Evolutionary conservation across 1,284 basidiomycete species (phyloP).

Genomic region (Cutaneotrichosporon curvatum): DNA sequence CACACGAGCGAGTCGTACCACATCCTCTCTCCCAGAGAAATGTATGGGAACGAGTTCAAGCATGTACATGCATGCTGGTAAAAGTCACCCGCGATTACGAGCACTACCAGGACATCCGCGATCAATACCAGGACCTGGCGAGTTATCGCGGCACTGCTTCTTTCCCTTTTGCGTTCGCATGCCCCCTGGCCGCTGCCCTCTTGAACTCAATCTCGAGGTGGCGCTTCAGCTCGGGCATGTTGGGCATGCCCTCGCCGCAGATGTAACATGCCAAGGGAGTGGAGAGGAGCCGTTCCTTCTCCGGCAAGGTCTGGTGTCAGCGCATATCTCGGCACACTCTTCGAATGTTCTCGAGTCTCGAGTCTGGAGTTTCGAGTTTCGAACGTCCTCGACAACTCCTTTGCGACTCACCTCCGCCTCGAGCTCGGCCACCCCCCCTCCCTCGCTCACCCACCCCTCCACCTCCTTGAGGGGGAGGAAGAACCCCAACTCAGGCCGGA

Average conservation of each 20-base stretch:
- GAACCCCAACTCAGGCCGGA: constrained; percentile 78
- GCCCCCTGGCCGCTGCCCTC: no score
- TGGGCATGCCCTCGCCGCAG: constrained; percentile 56
- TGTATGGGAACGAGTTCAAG: no score
- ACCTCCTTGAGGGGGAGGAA: constrained; percentile 74
- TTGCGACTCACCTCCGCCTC: constrained; percentile 2
- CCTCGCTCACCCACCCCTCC: constrained; percentile 57
- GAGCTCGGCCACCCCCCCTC: constrained; percentile 34
- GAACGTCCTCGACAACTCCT: not conserved
- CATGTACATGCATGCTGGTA: no score
- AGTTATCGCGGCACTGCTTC: no score
- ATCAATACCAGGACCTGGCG: no score
- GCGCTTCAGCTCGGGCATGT: constrained; percentile 67
- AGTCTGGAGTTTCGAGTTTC: no score
- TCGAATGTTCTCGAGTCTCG: not conserved
- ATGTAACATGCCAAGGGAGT: constrained; percentile 61
- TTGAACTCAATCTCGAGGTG: constrained; percentile 41
- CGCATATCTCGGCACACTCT: not conserved
- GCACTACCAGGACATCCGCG: no score
- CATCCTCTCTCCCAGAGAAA: no score
- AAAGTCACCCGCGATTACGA: no score
- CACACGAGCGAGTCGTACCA: no score
- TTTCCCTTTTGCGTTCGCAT: no score
- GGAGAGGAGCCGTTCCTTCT: constrained; percentile 59
- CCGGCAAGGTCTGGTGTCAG: constrained; percentile 48